Evolutionary conservation across 768 basidiomycete species (phyloP).

Genomic region (Podaxis sp.): DNA sequence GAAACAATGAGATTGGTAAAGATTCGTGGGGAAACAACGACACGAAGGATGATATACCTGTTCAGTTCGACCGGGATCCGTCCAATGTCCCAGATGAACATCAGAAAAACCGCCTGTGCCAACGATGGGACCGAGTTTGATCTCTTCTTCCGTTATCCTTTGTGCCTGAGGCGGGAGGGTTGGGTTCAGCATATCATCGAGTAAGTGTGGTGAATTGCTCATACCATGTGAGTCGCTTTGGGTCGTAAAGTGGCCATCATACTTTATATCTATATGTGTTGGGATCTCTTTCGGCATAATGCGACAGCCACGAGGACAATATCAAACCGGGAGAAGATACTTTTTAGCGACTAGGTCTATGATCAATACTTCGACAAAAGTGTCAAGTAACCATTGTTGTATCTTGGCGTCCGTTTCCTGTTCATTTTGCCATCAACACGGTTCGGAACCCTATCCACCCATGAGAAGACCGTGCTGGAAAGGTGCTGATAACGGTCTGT

Average conservation of each 20-base stretch:
- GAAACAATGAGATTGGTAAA: not conserved
- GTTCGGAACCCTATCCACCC: no score
- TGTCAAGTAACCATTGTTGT: no score
- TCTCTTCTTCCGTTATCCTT: not conserved
- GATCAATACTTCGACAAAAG: no score
- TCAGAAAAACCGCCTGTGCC: constrained; percentile 1
- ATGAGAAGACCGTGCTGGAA: no score
- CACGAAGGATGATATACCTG: not conserved
- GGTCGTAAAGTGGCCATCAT: not conserved
- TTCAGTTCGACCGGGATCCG: not conserved
- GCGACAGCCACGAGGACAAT: not conserved
- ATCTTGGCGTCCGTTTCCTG: no score
- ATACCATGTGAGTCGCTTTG: not conserved
- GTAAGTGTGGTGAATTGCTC: not conserved
- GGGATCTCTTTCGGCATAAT: not conserved
- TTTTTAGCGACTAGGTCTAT: not conserved
- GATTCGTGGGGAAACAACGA: no score
- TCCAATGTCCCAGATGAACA: not conserved
- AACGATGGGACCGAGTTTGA: not conserved
- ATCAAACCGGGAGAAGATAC: not conserved
- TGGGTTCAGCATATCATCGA: not conserved
- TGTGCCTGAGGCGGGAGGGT: not conserved
- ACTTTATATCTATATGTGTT: not conserved
- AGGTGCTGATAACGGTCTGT: no score
- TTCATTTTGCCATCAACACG: no score